Base-by-base conservation (phyloP, 805 yeast genomes). In the Metschnikowia henanensis region DNA sequence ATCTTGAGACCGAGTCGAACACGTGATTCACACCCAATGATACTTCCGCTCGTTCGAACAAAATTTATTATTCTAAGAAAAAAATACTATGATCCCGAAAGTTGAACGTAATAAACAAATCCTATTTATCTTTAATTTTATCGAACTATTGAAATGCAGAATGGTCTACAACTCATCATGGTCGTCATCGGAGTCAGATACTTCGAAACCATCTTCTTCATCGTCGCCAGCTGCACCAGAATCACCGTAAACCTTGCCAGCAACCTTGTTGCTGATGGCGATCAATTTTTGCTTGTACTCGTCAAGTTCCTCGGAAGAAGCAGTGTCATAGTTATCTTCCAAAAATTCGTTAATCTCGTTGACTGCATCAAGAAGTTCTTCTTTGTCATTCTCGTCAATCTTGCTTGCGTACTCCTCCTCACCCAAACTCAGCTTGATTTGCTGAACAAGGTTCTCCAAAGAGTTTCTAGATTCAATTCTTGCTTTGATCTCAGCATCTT, bases 301-400 rank as follows among this genome's bases (percentile, higher is more conserved):
- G 45, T 88, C 95, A 57, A 87, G 85, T 61, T 94, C 99, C 70
- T 91, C 97, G 60, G 85, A 79, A 40, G 95, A 79, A 35, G 97
- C 97, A 50, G 87, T 73, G 46, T 88, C 95, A 59, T 76, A 81
- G 70, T 87, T 70, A 61, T 85, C 96, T 46, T 54, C 57, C 58
- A 94, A 72, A 84, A 92, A 88, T 66, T 84, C 95, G 54, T 85
- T 70, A 36, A 88, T 80, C 66, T 94, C 99, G 64, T 82, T 81
- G 58, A 89, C 73, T 43, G 97, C 96, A 60, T 91, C 97, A 54
- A 77, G 70, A 58, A 92, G 73, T 55, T 92, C 77, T 73, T 89
- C 96, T 75, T 86, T 87, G 70, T 92, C 98, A 46, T 89, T 96
- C 60, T 84, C 96, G 43, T 80, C 87, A 58, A 94, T 72, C 73